Percentiles rank a stretch among this genome's conserved stretches.
phyloP scores from a whole-genome alignment of 2,329 filamentous ascomycete species.

The Phyllosticta citribraziliensis region DNA sequence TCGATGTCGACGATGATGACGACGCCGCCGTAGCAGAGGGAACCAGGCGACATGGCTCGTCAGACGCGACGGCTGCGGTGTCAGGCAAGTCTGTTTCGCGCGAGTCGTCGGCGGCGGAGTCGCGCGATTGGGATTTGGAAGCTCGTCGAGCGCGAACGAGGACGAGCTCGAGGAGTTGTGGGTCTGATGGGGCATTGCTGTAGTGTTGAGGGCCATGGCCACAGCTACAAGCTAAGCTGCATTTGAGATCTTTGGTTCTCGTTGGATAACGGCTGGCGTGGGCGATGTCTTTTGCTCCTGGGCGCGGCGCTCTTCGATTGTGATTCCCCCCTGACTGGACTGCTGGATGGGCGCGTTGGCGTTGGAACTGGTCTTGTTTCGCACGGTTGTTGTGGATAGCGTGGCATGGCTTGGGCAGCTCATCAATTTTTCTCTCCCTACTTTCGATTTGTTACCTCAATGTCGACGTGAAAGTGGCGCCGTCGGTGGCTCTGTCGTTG shows the following conservation, averaged over 20 bases:
- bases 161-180: not conserved
- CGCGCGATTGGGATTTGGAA: not conserved
- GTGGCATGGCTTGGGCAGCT: too few relatives aligned
- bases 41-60: not conserved
- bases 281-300: too few relatives aligned
- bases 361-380: too few relatives aligned
- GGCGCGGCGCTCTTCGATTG: too few relatives aligned
- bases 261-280: not conserved
- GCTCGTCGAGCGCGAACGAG: not conserved
- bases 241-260: not conserved
- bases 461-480: too few relatives aligned
- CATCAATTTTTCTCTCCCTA: too few relatives aligned
- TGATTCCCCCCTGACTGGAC: too few relatives aligned
- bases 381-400: too few relatives aligned
- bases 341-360: too few relatives aligned
- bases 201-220: not conserved
- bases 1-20: not conserved
- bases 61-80: not conserved
- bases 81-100: not conserved
- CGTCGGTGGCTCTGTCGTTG: too few relatives aligned
- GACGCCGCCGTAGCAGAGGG: not conserved
- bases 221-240: too few relatives aligned
- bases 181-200: not conserved
- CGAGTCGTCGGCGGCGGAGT: not conserved
- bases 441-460: too few relatives aligned